Evolutionary conservation across 2,329 filamentous ascomycete species (phyloP), one percentile per base, ranked within the genome.

Genomic region (Dothideomycetes sp.): DNA sequence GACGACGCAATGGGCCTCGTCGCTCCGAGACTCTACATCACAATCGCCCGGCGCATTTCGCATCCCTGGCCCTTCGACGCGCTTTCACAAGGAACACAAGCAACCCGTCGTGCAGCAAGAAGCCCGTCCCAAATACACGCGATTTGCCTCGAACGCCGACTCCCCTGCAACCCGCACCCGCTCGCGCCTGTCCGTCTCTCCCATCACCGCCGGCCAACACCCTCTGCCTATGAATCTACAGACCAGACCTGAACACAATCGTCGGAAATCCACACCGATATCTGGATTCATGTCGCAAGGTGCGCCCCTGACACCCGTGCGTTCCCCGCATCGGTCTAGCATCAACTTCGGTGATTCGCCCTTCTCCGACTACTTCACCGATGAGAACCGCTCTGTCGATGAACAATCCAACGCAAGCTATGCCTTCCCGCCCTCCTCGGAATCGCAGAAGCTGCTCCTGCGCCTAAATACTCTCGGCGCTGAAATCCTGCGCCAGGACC

Each of bases 311-410:
- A 48, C 46, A 4, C 46, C 46, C 19, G 19, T 44, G 10, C 44
- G 39, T 31, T 45, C 45, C 11, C 45, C 45, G 14, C 41, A 42
- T 16, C 17, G 22, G 2, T 19, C 36, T 17, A 40, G 19, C 24
- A 35, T 37, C 9, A 40, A 37, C 14, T 37, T 38, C 31, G 53
- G 59, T 39, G 7, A 27, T 27, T 63, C 60, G 35, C 60, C 61
- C 2, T 62, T 61, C 47, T 58, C 53, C 41, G 61, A 64, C 47
- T 63, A 63, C 47, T 61, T 61, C 50, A 61, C 58, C 37, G 58
- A 61, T 38, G 52, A 59, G 40, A 50, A 52, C 14, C 51, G 50
- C 11, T 57, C 53, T 4, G 37, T 48, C 4, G 44, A 52, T 19
- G 43, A 45, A 27, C n/a, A n/a, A n/a, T 41, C 45, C 34, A 40